phyloP scores from a whole-genome alignment of 2,329 filamentous ascomycete genomes.

The Cadophora sp. region DNA sequence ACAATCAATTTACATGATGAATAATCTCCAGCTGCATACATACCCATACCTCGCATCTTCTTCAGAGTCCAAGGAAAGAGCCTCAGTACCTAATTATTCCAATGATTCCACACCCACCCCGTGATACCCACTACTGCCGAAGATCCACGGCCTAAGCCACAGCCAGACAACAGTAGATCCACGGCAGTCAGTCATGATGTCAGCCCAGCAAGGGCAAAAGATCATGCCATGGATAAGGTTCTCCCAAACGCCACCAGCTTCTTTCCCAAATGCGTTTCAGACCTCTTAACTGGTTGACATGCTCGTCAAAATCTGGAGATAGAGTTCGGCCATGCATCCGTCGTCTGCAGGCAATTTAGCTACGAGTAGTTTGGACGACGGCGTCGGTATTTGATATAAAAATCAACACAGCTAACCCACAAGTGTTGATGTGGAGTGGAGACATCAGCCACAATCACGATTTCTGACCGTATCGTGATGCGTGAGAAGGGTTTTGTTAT shows the following conservation, averaged over 20 bases:
- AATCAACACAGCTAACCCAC: neutral
- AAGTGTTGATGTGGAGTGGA: neutral
- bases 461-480: neutral
- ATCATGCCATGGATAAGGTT: constrained; percentile 7
- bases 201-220: neutral
- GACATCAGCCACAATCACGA: neutral
- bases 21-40: no score
- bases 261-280: no score
- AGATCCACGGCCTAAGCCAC: neutral
- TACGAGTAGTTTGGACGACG: neutral
- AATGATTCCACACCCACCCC: neutral
- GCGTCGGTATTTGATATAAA: constrained; percentile 11
- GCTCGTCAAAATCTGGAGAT: constrained; percentile 2
- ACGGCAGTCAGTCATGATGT: constrained; percentile 5
- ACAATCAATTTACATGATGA: no score
- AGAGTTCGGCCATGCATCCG: neutral
- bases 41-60: no score
- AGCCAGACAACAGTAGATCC: neutral
- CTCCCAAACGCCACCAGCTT: constrained; percentile 7
- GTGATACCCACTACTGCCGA: neutral
- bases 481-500: neutral
- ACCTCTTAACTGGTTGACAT: neutral
- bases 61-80: no score
- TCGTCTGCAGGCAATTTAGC: neutral
- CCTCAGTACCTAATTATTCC: neutral